Evolutionary conservation across 495 filamentous ascomycete genomes (phyloP).

Genomic region (Bombardia bombarda): DNA sequence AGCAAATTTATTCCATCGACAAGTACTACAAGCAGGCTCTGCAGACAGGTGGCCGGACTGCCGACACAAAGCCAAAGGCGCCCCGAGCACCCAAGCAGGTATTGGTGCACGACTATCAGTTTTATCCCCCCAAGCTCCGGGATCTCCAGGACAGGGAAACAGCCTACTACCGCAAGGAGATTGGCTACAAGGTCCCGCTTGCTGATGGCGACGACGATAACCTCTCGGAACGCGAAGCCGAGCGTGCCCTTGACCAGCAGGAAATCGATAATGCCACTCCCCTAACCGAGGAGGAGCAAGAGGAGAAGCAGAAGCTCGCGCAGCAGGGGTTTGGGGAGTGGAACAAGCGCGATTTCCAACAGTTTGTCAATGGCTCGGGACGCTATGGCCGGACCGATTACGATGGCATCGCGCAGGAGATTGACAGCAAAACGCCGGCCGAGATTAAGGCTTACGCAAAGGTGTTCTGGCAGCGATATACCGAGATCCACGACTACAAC

Average conservation of each 20-base stretch:
- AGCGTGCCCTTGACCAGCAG: conserved; percentile 78
- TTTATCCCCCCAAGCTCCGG: conserved; percentile 74
- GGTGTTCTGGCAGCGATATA: conserved; percentile 90
- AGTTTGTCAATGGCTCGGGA: conserved; percentile 90
- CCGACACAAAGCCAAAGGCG: conserved; percentile 89
- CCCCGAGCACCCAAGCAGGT: conserved; percentile 92
- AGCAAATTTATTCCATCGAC: conserved; percentile 96
- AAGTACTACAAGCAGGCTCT: conserved; percentile 96
- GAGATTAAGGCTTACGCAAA: conserved; percentile 87
- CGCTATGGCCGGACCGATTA: conserved; percentile 85
- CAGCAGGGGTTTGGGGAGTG: conserved; percentile 85
- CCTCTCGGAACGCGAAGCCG: conserved; percentile 74
- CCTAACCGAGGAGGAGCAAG: conserved; percentile 82
- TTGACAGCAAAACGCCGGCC: conserved; percentile 79
- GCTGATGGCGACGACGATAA: conserved; percentile 78
- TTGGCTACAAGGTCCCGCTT: conserved; percentile 83
- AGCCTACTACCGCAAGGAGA: conserved; percentile 90
- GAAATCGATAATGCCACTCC: conserved; percentile 88
- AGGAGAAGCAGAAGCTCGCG: conserved; percentile 70
- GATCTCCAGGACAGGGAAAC: conserved; percentile 96
- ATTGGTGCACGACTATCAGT: conserved; percentile 90
- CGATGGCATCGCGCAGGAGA: conserved; percentile 74
- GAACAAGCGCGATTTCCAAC: conserved; percentile 96
- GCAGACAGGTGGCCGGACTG: conserved; percentile 73
- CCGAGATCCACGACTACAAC: conserved; percentile 75